Base-by-base conservation (phyloP, 106 monocot species). In the Allium sativum region DNA sequence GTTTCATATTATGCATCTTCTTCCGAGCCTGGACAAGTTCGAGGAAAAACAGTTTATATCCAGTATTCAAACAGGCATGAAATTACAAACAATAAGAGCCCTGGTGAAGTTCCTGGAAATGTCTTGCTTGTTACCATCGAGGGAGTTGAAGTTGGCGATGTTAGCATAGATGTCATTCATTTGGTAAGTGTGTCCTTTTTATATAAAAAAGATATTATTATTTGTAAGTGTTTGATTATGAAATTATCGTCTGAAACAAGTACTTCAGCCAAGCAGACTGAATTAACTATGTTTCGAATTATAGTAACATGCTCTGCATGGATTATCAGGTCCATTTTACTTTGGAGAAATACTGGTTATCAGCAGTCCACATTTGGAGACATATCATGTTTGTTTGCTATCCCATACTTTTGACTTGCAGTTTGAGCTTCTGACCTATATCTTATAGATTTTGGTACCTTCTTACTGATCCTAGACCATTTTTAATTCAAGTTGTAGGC, bases 131-230 rank as follows among this genome's bases (percentile, higher is more conserved):
- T 87, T 52, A 87, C 87, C 7, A 82, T 87, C 31, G 87, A 87
- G 65, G 87, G 87, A 52, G 82, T 87, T 58, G 87, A 87, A 70
- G 82, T 79, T 57, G 82, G 82, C 44, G 87, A 87, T 74, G 87
- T 87, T 43, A 87, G 82, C 74, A 87, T 87, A 72, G 87, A 87
- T 69, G 87, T 87, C 48, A 82, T 87, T 65, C 87, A 87, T 69
- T 65, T 87, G 76, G 87, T 86, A 64, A 51, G 50, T 18, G 18
- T 3, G 10, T 45, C 60, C 31, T 31, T 47, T 4, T 53, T 20
- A 42, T 9, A 10, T 1, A 47, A 21, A 31, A 7, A 11, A 40
- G 44, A 44, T 44, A 40, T 68, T 68, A 31, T 13, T 45, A 3
- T 7, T 56, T 58, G 56, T 50, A 48, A 21, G 22, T 46, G 15